Conservation (phyloP, 139 green algal genomes). For the Auxenochlorella pyrenoidosa region DNA sequence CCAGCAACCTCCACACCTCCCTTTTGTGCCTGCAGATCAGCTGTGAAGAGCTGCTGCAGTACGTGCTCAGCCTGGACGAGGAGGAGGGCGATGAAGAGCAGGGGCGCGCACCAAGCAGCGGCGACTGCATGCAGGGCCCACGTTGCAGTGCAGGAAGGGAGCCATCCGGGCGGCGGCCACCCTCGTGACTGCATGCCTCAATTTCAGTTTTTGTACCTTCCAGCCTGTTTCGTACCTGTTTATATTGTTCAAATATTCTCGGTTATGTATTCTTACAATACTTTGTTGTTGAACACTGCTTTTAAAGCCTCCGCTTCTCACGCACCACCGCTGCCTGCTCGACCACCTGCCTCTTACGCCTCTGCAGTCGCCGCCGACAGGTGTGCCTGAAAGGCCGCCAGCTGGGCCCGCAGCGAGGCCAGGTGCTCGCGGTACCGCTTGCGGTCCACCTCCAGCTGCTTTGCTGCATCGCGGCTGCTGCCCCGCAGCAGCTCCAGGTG, state of each 20-base stretch:
- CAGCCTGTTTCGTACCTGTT: too few relatives aligned
- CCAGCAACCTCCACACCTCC: too few relatives aligned
- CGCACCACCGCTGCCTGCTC: neutral
- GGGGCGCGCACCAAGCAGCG: neutral
- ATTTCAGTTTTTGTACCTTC: too few relatives aligned
- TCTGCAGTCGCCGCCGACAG: neutral
- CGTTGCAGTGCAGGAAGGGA: neutral
- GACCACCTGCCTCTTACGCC: neutral
- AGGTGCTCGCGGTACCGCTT: constrained; percentile 20
- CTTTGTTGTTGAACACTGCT: too few relatives aligned
- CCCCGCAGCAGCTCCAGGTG: constrained; percentile 19
- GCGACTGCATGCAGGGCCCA: neutral
- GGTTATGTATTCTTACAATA: too few relatives aligned
- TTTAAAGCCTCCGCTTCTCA: too few relatives aligned
- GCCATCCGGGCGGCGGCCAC: neutral
- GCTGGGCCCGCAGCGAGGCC: neutral
- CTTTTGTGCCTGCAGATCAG: neutral
- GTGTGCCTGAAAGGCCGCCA: neutral
- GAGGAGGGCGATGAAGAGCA: neutral
- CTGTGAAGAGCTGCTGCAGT: constrained; percentile 31
- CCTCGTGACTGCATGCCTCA: too few relatives aligned
- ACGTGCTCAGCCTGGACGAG: constrained; percentile 24
- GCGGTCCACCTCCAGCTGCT: constrained; percentile 14
- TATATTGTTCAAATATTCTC: too few relatives aligned
- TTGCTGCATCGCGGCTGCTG: neutral